A percentile compares a stretch with the other conserved stretches of the same genome.
These are phyloP conservation scores for Candida jianshihensis DNA, from an alignment of 805 yeast genomes.

Conservation along the genomic window DNA sequence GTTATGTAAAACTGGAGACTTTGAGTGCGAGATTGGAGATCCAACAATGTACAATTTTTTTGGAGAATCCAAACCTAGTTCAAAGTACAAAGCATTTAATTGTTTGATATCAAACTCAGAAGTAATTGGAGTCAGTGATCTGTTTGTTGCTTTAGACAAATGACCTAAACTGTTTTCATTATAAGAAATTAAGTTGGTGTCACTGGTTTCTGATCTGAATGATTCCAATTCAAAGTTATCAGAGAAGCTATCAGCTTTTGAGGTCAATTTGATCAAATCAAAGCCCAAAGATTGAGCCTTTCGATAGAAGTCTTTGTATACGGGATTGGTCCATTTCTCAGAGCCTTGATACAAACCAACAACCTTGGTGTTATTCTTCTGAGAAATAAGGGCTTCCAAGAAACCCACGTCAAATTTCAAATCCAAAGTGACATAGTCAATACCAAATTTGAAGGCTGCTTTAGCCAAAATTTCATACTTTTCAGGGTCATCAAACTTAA, in stretches of 20 bases:
- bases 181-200: slow-evolving; percentile 68
- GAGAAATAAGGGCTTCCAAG: slow-evolving; percentile 42
- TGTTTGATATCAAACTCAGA: slow-evolving; percentile 67
- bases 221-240: slow-evolving; percentile 70
- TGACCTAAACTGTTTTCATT: slow-evolving; percentile 77
- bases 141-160: slow-evolving; percentile 71
- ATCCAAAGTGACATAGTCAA: slow-evolving; percentile 77
- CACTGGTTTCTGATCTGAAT: slow-evolving; percentile 51
- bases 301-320: slow-evolving; percentile 57
- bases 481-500: slow-evolving; percentile 52
- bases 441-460: slow-evolving; percentile 69
- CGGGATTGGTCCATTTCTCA: slow-evolving; percentile 20
- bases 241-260: slow-evolving; percentile 52
- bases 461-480: slow-evolving; percentile 43
- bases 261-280: slow-evolving; percentile 80
- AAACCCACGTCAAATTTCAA: slow-evolving; percentile 56
- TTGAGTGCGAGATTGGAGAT: slow-evolving; percentile 74
- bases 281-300: slow-evolving; percentile 59
- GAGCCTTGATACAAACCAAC: slow-evolving; percentile 77
- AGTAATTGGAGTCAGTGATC: slow-evolving; percentile 67
- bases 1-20: slow-evolving; percentile 83
- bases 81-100: slow-evolving; percentile 48
- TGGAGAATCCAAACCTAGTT: slow-evolving; percentile 55
- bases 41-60: slow-evolving; percentile 74
- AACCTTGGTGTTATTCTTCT: slow-evolving; percentile 56